A percentile compares a stretch with the other conserved stretches of the same genome.
phyloP scores from a whole-genome alignment of 345 rosid species.

The Citrus hindsii region DNA sequence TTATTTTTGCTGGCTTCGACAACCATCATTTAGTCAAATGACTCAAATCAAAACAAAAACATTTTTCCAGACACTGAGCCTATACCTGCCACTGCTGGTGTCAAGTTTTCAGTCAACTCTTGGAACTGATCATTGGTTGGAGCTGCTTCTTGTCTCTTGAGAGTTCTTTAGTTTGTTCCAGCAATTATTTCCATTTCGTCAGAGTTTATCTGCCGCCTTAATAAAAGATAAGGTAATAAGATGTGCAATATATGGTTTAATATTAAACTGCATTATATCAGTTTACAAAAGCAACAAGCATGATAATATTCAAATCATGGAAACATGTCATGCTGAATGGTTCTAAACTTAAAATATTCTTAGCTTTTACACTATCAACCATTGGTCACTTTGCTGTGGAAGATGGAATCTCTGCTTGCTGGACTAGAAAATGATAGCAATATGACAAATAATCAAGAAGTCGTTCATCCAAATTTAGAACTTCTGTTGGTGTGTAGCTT shows the following conservation, averaged over 20 bases:
- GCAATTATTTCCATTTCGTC: not conserved
- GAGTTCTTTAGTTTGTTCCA: not conserved
- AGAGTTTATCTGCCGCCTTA: no score
- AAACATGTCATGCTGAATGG: not conserved
- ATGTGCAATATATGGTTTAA: not conserved
- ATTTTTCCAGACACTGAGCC: not conserved
- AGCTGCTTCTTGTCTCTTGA: not conserved
- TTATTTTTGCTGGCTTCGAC: no score
- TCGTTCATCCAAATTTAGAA: not conserved
- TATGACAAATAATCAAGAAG: not conserved
- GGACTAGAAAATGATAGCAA: not conserved
- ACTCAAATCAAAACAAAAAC: not conserved
- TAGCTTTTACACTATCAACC: not conserved
- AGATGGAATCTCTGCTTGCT: not conserved
- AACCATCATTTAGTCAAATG: not conserved
- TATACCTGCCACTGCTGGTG: not conserved
- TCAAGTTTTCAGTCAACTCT: not conserved
- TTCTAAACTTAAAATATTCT: not conserved
- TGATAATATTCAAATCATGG: not conserved
- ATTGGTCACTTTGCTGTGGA: not conserved
- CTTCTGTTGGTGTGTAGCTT: not conserved
- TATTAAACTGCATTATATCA: not conserved
- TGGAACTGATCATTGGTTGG: not conserved
- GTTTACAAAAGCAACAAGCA: not conserved
- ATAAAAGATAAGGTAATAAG: no score